Conservation (phyloP, 306 rosid species). For the Argentina anserina region DNA sequence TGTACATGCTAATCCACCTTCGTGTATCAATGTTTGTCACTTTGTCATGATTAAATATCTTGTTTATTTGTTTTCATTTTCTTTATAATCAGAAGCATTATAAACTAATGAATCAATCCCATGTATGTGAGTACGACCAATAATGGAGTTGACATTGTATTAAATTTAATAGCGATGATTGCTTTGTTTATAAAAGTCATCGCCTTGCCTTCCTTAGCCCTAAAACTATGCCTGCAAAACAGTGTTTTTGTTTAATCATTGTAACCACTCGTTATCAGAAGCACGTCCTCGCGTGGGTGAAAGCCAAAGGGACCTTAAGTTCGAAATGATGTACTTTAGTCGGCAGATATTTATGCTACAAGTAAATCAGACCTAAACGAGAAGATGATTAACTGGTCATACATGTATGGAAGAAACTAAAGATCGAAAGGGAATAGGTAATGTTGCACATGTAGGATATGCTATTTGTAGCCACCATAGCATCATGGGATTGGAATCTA, state of each 20-base stretch:
- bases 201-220: conserved; percentile 53
- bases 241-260: conserved; percentile 26
- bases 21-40: not conserved
- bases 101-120: not conserved
- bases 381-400: not conserved
- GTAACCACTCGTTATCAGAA: conserved; percentile 30
- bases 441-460: conserved; percentile 28
- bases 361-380: conserved; percentile 30
- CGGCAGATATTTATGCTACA: conserved; percentile 56
- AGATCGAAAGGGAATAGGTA: conserved; percentile 7
- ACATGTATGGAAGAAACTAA: not conserved
- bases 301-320: conserved; percentile 33
- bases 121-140: not conserved
- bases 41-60: not conserved
- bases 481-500: conserved; percentile 19
- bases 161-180: conserved; percentile 19
- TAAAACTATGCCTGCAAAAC: conserved; percentile 50
- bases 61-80: not conserved
- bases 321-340: conserved; percentile 35
- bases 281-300: conserved; percentile 38
- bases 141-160: conserved; percentile 42
- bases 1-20: not conserved
- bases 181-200: conserved; percentile 30
- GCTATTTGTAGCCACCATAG: conserved; percentile 3
- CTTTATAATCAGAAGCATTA: not conserved